phyloP scores from a whole-genome alignment of 2,329 filamentous ascomycete genomes.

The Beauveria australis region DNA sequence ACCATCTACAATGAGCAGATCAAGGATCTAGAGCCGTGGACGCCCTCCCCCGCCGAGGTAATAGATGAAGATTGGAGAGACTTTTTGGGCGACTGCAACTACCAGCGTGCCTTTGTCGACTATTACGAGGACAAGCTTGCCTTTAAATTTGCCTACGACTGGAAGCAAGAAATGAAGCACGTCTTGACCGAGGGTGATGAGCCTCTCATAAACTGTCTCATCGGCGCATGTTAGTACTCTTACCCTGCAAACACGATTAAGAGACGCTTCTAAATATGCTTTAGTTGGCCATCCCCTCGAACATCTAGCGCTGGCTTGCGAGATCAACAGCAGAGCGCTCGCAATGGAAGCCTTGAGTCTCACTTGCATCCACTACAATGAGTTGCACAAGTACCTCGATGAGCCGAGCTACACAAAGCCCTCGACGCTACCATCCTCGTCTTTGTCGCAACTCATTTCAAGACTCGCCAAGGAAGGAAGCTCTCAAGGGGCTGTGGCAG shows the following conservation, averaged over 20 bases:
- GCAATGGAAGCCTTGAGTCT: conserved; percentile 82
- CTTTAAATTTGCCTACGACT: conserved; percentile 65
- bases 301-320: conserved; percentile 88
- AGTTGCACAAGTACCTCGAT: conserved; percentile 61
- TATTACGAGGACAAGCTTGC: conserved; percentile 93
- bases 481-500: conserved; percentile 58
- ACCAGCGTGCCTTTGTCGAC: conserved; percentile 85
- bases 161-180: conserved; percentile 67
- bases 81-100: conserved; percentile 68
- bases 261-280: neutral
- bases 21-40: conserved; percentile 68
- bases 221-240: conserved; percentile 60
- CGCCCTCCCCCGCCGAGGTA: conserved; percentile 76
- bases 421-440: conserved; percentile 49
- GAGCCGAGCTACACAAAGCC: conserved; percentile 61
- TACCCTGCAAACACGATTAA: neutral
- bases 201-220: conserved; percentile 72
- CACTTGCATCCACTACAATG: conserved; percentile 49
- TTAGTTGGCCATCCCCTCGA: conserved; percentile 86
- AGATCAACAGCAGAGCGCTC: conserved; percentile 75
- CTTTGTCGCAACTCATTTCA: conserved; percentile 62
- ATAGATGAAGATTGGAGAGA: conserved; percentile 78
- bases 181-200: conserved; percentile 68
- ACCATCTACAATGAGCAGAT: conserved; percentile 72
- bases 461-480: conserved; percentile 60